These are phyloP conservation scores for Diaporthe vexans DNA, from an alignment of 2,329 filamentous ascomycete genomes.

Conservation along the genomic window DNA sequence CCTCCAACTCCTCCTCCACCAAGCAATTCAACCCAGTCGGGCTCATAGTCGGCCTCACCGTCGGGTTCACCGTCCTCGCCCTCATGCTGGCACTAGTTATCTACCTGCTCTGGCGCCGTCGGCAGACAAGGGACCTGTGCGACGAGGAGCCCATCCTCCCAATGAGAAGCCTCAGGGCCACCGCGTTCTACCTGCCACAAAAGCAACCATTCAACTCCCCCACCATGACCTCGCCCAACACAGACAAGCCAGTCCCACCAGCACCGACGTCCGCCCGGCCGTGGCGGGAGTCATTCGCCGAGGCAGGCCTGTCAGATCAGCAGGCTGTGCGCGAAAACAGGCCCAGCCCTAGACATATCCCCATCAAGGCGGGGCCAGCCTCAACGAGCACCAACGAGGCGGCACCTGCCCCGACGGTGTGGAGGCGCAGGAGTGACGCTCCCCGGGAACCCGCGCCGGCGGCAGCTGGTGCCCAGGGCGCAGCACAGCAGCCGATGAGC, in stretches of 20 bases:
- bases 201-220: background rate
- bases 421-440: background rate
- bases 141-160: slow-evolving; percentile 26
- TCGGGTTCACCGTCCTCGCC: slow-evolving; percentile 19
- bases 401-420: slow-evolving; percentile 14
- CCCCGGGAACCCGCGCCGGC: background rate
- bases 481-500: background rate
- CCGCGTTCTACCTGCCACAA: slow-evolving; percentile 7
- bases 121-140: background rate
- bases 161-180: background rate
- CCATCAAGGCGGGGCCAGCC: too few relatives aligned
- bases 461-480: background rate
- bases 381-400: background rate
- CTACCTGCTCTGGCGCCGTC: slow-evolving; percentile 31
- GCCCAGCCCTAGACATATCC: background rate
- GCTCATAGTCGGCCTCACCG: slow-evolving; percentile 25
- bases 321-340: background rate
- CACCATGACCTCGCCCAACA: background rate
- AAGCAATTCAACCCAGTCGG: slow-evolving; percentile 15
- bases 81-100: slow-evolving; percentile 30
- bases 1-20: background rate
- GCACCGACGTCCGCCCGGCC: slow-evolving; percentile 15
- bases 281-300: slow-evolving; percentile 18
- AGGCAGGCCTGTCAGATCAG: slow-evolving; percentile 11
- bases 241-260: slow-evolving; percentile 23